These are phyloP conservation scores for Umbellularia californica DNA, from an alignment of 164 flowering plant genomes.

Conservation along the genomic window DNA sequence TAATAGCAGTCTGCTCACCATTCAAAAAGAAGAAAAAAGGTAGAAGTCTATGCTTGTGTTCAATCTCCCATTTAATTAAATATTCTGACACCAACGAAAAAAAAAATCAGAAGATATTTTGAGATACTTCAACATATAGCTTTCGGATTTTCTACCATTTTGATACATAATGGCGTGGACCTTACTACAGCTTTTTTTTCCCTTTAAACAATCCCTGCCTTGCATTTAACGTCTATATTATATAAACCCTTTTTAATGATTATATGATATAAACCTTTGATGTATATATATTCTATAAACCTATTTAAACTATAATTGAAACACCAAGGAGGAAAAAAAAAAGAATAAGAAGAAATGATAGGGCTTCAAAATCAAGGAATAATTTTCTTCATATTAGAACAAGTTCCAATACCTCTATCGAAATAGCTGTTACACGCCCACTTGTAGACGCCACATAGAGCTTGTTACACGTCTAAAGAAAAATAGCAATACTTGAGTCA, in stretches of 20 bases:
- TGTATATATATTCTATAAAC: no score
- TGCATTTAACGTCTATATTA: no score
- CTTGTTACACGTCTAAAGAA: slow-evolving; percentile 36
- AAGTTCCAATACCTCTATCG: slow-evolving; percentile 44
- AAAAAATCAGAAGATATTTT: not conserved
- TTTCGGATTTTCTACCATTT: no score
- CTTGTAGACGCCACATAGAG: slow-evolving; percentile 84
- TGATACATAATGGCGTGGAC: no score
- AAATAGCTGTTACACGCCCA: slow-evolving; percentile 71
- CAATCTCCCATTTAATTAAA: no score
- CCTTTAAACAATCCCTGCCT: not conserved
- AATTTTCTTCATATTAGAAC: not conserved
- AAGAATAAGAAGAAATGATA: not conserved
- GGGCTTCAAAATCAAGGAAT: not conserved
- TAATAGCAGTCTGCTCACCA: not conserved
- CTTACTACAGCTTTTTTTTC: no score
- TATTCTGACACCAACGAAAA: not conserved
- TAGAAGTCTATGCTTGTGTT: no score
- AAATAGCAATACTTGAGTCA: slow-evolving; percentile 3
- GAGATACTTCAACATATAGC: not conserved
- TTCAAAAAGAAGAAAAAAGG: not conserved
- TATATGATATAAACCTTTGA: no score
- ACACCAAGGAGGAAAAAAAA: not conserved
- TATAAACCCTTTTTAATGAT: no score
- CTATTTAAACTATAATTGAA: no score